Conservation (phyloP, 208 protist genomes). For the Histomonas meleagridis region DNA sequence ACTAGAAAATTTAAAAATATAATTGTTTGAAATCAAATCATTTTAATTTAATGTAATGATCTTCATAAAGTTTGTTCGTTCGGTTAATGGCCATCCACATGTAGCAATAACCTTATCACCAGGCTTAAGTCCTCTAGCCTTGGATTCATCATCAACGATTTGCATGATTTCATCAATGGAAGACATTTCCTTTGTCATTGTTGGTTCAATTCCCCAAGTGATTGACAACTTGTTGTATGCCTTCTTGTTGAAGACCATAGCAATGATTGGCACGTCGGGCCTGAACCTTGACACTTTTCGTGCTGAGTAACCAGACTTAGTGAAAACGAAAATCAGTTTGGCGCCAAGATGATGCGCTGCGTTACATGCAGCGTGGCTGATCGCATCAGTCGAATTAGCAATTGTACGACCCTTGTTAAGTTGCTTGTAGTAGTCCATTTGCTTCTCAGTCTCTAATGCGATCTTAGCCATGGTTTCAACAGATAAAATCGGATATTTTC, state of each 20-base stretch:
- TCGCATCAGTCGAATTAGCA: conserved; percentile 56
- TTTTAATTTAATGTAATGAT: too few species aligned
- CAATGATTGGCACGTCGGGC: conserved; percentile 75
- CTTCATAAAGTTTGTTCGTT: too few species aligned
- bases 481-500: conserved; percentile 44
- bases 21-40: too few species aligned
- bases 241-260: conserved; percentile 65
- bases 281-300: conserved; percentile 83
- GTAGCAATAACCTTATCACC: too few species aligned
- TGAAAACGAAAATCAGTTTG: conserved; percentile 65
- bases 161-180: background rate
- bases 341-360: conserved; percentile 72
- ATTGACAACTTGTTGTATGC: conserved; percentile 42
- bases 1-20: too few species aligned
- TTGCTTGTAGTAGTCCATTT: conserved; percentile 22
- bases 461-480: conserved; percentile 44
- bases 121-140: too few species aligned
- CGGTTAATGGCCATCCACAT: too few species aligned
- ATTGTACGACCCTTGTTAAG: background rate
- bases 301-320: conserved; percentile 64
- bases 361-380: conserved; percentile 76
- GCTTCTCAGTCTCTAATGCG: conserved; percentile 41
- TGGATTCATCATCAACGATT: too few species aligned
- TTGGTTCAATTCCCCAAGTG: background rate
- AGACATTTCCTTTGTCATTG: background rate